phyloP scores from a whole-genome alignment of 2,329 filamentous ascomycete genomes.

The Trichoderma sp. region DNA sequence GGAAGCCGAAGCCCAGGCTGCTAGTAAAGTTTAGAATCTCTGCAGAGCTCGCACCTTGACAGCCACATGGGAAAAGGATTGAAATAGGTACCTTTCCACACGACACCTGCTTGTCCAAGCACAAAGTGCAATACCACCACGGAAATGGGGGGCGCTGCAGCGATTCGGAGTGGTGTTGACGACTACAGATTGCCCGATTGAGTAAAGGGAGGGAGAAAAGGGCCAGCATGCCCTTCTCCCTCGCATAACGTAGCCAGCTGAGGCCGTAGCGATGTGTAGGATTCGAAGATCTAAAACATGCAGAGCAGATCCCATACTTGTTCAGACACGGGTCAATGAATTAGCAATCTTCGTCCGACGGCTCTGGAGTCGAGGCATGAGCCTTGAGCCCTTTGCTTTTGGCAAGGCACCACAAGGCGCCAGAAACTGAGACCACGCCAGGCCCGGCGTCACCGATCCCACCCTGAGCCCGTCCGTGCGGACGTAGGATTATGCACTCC shows the following conservation, averaged over 20 bases:
- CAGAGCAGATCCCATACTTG: neutral
- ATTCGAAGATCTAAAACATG: constrained; percentile 7
- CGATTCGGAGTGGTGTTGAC: neutral
- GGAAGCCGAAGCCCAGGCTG: neutral
- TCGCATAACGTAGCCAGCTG: neutral
- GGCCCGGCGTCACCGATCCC: constrained; percentile 15
- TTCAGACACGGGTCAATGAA: neutral
- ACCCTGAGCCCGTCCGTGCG: constrained; percentile 12
- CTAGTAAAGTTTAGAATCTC: neutral
- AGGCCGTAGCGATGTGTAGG: neutral
- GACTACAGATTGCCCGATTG: neutral
- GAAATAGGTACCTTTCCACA: neutral
- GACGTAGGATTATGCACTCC: constrained; percentile 15
- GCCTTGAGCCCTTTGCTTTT: neutral
- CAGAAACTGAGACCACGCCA: constrained; percentile 1
- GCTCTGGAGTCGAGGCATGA: neutral
- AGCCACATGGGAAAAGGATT: neutral
- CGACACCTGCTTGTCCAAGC: too few species aligned
- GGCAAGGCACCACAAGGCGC: neutral
- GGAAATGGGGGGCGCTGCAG: neutral
- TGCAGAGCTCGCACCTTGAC: neutral
- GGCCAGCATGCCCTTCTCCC: neutral
- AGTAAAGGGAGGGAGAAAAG: neutral
- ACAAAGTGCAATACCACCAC: neutral
- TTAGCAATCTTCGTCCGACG: neutral